Evolutionary conservation across 139 green algal genomes (phyloP), one percentile per base, ranked within the genome.

Genomic region (Diplosphaera chodatii): DNA sequence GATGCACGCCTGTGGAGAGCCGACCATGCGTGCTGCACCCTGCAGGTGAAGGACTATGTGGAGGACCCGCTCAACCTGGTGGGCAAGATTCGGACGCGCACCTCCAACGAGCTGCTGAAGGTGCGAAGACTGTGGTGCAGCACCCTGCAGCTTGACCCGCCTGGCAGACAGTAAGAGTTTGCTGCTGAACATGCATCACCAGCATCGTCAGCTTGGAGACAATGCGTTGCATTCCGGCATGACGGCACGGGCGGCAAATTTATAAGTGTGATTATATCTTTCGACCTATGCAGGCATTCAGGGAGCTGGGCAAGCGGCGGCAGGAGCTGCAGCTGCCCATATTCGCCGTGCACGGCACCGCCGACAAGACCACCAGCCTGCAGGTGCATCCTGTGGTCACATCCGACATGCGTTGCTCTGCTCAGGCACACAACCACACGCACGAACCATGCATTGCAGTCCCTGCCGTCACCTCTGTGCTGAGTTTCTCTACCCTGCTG

Each of bases 61-160:
- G 32, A 71, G 13, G 83, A 88, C 67, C 76, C 79, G 21, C 70
- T 87, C 16, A 87, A 83, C 63, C 79, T 73, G 28, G 29, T 80
- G 16, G 81, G 83, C 32, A 73, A 84, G 30, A n/a, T 86, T 31
- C 71, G 81, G 0, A 68, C 68, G 1, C 67, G 75, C 13, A 91
- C 83, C 25, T 85, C 65, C 55, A 90, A 91, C 28, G 77, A 91
- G 69, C 65, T 83, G 18, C 64, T 92, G 1, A 86, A 84, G 48
- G 48, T 59, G 48, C 55, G 66, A n/a, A n/a, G n/a, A n/a, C n/a
- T n/a, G n/a, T n/a, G n/a, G n/a, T n/a, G n/a, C 29, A 13, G 63
- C 68, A 41, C 22, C 22, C 55, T 27, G 29, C 28, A 59, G 4
- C 55, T 34, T 16, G 37, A 48, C 37, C 13, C 10, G 10, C 37